Conservation (phyloP, 495 filamentous ascomycete species). For the Venustampulla echinocandica region DNA sequence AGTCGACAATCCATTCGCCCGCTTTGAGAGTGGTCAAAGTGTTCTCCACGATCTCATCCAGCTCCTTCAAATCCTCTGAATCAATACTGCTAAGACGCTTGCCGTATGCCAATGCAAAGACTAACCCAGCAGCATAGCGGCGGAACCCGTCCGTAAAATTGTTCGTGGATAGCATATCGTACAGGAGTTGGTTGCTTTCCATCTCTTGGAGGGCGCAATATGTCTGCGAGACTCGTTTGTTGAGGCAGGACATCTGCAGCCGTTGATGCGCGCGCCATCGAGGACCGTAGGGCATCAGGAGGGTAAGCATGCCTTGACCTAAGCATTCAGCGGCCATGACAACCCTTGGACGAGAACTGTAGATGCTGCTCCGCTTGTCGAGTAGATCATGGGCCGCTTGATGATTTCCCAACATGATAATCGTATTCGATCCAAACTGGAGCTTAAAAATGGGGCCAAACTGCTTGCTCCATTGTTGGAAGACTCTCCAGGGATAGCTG, state of each 20-base stretch:
- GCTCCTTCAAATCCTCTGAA: not conserved
- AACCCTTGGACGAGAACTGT: not conserved
- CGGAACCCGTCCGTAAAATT: constrained; percentile 3
- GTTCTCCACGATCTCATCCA: constrained; percentile 2
- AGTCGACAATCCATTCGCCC: constrained; percentile 5
- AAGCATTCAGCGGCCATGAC: constrained; percentile 3
- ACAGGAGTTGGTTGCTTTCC: not conserved
- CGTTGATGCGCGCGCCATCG: constrained; percentile 1
- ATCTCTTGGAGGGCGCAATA: constrained; percentile 1
- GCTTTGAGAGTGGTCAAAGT: not conserved
- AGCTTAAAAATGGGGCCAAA: constrained; percentile 1
- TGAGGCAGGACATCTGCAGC: not conserved
- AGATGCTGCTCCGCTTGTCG: not conserved
- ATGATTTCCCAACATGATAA: constrained; percentile 1
- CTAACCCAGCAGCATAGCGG: not conserved
- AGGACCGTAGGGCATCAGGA: constrained; percentile 1
- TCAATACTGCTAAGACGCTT: not conserved
- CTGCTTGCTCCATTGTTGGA: constrained; percentile 1
- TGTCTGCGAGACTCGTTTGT: not conserved
- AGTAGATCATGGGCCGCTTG: not conserved
- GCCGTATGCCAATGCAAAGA: constrained; percentile 1
- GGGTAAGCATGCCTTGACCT: constrained; percentile 1
- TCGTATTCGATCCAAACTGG: not conserved
- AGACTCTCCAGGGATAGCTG: constrained; percentile 1
- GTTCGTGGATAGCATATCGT: constrained; percentile 3